phyloP scores from a whole-genome alignment of 179 eudicot species.

The Amaranthus tricolor region DNA sequence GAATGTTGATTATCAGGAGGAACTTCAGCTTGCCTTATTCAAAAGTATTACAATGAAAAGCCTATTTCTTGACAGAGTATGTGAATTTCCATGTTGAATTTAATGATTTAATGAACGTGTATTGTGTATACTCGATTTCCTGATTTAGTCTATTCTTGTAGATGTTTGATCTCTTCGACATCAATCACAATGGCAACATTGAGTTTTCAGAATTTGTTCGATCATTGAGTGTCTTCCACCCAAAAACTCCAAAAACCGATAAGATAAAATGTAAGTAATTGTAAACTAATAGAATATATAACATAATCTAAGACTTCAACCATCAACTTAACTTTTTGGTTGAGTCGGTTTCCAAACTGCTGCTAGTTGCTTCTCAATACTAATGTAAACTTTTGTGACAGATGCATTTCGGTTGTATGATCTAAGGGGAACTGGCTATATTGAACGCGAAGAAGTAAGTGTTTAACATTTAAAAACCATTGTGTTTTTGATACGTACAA shows the following conservation, averaged over 20 bases:
- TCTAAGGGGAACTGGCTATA: constrained; percentile 56
- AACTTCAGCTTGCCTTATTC: constrained; percentile 49
- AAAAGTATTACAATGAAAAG: constrained; percentile 31
- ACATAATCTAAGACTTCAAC: too few relatives aligned
- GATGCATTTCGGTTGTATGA: constrained; percentile 63
- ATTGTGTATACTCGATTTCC: not conserved
- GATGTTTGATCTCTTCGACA: constrained; percentile 72
- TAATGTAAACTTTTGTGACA: constrained; percentile 25
- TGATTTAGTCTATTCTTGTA: constrained; percentile 21
- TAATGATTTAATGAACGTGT: not conserved
- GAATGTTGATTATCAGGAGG: constrained; percentile 37
- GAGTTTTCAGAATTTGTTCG: constrained; percentile 78
- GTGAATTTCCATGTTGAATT: constrained; percentile 7
- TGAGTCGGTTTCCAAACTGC: too few relatives aligned
- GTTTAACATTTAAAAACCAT: too few relatives aligned
- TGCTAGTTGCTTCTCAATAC: not conserved
- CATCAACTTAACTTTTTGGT: not conserved
- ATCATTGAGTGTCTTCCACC: constrained; percentile 59
- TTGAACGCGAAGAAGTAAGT: constrained; percentile 61
- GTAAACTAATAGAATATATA: not conserved
- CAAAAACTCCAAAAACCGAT: constrained; percentile 51
- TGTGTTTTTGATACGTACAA: too few relatives aligned
- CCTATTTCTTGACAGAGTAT: constrained; percentile 54
- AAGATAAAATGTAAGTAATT: constrained; percentile 49
- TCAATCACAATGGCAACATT: constrained; percentile 55